Evolutionary conservation across 2,329 filamentous ascomycete species (phyloP), one percentile per base, ranked within the genome.

Genomic region (Cladosporium velox): DNA sequence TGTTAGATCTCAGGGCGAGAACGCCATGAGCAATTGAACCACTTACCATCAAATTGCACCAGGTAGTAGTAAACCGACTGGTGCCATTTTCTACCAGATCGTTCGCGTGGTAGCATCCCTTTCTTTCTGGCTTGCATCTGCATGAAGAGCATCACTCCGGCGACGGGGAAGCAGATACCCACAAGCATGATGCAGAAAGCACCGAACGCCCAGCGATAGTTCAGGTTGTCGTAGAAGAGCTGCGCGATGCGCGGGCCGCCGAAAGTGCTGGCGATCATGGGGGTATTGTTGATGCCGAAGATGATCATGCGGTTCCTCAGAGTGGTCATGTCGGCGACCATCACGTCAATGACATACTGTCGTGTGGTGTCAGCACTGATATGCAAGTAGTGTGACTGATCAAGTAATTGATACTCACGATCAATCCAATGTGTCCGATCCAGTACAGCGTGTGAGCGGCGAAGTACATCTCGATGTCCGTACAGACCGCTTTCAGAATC

Each of bases 261-360:
- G 26, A 30, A 91, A 1, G 87, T 86, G 2, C 88, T 90, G 69
- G 86, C 83, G 68, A 91, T 84, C 71, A 88, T 90, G 0, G 90
- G 89, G 0, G 89, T 86, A 52, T 82, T 83, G 12, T 86, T 84
- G 65, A 90, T 82, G 2, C 88, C 87, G 52, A 87, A 85, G 70
- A 88, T 85, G 64, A 91, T 81, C 11, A 85, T 86, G 73, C 89
- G 83, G 71, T 90, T 89, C 66, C 85, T 82, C 47, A 91, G 79
- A n/a, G 83, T 83, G 0, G 89, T 88, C 1, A 88, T 90, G 70
- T 91, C 90, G 26, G 89, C 87, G 67, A 89, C 85, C 72, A 91
- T 87, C 34, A 91, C 84, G 66, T 84, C 84, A 14, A 90, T 79
- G 30, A 84, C 83, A 70, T 89, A 90, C 55, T 83, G 81, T 32